Evolutionary conservation across 208 protist genomes (phyloP).

Genomic region (Trypanosomatidae sp.): DNA sequence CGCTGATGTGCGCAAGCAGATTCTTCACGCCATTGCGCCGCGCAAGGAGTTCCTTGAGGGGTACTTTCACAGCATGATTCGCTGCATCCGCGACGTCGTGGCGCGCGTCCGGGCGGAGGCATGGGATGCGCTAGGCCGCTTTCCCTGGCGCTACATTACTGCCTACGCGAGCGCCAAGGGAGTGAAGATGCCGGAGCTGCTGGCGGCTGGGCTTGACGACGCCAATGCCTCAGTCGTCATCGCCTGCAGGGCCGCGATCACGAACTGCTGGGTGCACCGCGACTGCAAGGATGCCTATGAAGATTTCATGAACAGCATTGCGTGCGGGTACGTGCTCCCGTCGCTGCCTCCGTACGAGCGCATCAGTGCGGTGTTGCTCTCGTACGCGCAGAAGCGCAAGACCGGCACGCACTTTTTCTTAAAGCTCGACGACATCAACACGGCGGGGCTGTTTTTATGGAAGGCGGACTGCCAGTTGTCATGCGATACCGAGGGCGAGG

Average conservation of each 20-base stretch:
- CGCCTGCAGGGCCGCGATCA: slow-evolving; percentile 75
- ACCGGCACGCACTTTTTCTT: slow-evolving; percentile 40
- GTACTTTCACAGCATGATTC: slow-evolving; percentile 88
- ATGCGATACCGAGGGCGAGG: slow-evolving; percentile 61
- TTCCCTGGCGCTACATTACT: slow-evolving; percentile 84
- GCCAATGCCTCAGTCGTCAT: slow-evolving; percentile 64
- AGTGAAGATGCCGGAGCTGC: slow-evolving; percentile 45
- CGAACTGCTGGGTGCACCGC: slow-evolving; percentile 85
- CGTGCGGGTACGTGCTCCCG: slow-evolving; percentile 38
- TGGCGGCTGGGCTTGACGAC: slow-evolving; percentile 67
- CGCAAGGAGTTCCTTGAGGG: slow-evolving; percentile 88
- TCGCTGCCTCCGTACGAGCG: slow-evolving; percentile 56
- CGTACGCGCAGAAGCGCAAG: slow-evolving; percentile 54
- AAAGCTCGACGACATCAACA: slow-evolving; percentile 54
- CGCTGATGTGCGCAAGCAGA: slow-evolving; percentile 81
- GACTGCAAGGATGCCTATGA: slow-evolving; percentile 68
- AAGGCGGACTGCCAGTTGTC: slow-evolving; percentile 61
- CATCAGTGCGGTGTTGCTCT: slow-evolving; percentile 60
- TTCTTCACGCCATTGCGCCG: slow-evolving; percentile 67
- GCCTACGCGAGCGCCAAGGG: slow-evolving; percentile 71
- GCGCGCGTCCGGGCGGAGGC: slow-evolving; percentile 79
- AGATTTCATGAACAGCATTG: slow-evolving; percentile 68
- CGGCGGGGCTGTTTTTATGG: slow-evolving; percentile 73
- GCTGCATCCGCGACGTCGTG: slow-evolving; percentile 72
- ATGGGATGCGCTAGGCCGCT: slow-evolving; percentile 84